Evolutionary conservation across 2,329 filamentous ascomycete genomes (phyloP).

Genomic region (Acephala macrosclerotiorum): DNA sequence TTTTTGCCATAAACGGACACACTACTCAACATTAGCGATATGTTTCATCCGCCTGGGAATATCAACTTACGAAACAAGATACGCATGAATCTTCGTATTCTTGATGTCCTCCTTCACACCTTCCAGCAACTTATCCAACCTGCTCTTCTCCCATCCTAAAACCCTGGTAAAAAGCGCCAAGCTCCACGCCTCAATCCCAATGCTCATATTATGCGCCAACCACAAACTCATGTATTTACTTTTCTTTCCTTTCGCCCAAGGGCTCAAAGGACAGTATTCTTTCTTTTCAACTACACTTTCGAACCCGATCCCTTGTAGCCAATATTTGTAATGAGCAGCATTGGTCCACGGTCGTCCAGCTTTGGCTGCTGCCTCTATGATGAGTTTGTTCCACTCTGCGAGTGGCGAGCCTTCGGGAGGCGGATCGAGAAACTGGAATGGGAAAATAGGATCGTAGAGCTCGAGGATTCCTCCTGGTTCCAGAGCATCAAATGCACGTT

Average conservation of each 20-base stretch:
- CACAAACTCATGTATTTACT: slow-evolving; percentile 34
- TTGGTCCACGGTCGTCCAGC: slow-evolving; percentile 38
- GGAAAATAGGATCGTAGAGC: slow-evolving; percentile 26
- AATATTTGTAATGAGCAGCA: slow-evolving; percentile 31
- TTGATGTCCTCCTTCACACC: slow-evolving; percentile 31
- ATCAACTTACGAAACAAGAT: slow-evolving; percentile 26
- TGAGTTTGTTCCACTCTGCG: slow-evolving; percentile 8
- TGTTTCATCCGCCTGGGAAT: neutral
- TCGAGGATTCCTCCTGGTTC: slow-evolving; percentile 31
- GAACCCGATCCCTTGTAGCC: slow-evolving; percentile 41
- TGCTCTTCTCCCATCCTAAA: slow-evolving; percentile 30
- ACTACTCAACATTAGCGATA: neutral
- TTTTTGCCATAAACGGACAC: neutral
- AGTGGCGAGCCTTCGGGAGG: slow-evolving; percentile 5
- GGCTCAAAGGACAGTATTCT: slow-evolving; percentile 38
- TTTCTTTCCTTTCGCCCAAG: slow-evolving; percentile 40
- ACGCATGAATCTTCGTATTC: slow-evolving; percentile 33
- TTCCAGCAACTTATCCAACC: slow-evolving; percentile 34
- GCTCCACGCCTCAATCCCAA: slow-evolving; percentile 30
- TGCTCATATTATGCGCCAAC: slow-evolving; percentile 32
- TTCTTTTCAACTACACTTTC: slow-evolving; percentile 38
- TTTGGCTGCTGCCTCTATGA: slow-evolving; percentile 21
- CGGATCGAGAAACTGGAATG: slow-evolving; percentile 10
- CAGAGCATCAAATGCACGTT: slow-evolving; percentile 20
- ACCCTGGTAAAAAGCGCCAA: slow-evolving; percentile 33